Base-by-base conservation (phyloP, 1,139 yeast species). In the Geotrichum armillariae region DNA sequence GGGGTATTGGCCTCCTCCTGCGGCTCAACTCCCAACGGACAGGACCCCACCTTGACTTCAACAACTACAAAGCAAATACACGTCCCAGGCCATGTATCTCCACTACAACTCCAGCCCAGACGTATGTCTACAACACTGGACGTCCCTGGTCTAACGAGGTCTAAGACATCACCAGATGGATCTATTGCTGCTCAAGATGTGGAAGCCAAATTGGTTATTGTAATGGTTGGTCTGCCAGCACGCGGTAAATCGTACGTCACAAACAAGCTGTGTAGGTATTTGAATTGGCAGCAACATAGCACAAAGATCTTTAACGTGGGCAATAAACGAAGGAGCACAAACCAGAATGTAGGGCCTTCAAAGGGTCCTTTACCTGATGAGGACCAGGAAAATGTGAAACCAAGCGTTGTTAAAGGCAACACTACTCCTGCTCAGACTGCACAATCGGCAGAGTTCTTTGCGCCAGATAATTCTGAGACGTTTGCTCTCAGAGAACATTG, bases 181-280 rank as follows among this genome's bases (percentile, higher is more conserved):
- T 76, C 77, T 51, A 85, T 86, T 47, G 84, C 91, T 1, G 79
- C 82, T 17, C 74, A 77, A 49, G 90, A 80, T 71, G 83, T 78
- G 3, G 93, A 91, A 2, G 83, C 94, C 5, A 88, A 88, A 64
- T 72, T 91, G 49, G 96, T 91, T 18, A 89, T 91, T 58, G 95
- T 93, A 22, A 88, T 89, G 96, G 95, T 90, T 12, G 97, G 97
- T 0, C 71, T 89, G 36, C 96, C 96, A 0, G 96, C 96, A 0
- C 75, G 96, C 47, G 97, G 97, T 4, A 91, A 91, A 67, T 85
- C 94, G 5, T 91, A 90, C 66, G 87, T 91, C 57, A 89, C 97
- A 44, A 91, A 90, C 67, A 91, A 91, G 63, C 76, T 91, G 44
- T 84, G 95, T 11, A 71, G 97, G 52, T 91, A 87, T 65, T 72